phyloP scores from a whole-genome alignment of 805 yeast genomes.

The Zygotorulaspora sp. region DNA sequence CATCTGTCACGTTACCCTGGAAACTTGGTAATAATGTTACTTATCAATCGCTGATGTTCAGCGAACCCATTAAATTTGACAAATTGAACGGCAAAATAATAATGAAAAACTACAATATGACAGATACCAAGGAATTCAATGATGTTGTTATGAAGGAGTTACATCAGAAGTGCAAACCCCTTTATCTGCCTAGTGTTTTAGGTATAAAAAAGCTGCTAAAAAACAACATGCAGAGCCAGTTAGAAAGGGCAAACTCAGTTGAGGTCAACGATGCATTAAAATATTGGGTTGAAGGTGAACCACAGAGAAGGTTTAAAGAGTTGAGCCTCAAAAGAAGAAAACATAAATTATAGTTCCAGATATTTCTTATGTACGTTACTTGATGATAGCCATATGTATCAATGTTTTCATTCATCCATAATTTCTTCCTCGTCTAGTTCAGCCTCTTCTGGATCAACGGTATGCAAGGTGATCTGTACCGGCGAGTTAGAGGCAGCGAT shows the following conservation, averaged over 20 bases:
- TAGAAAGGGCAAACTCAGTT: conserved; percentile 50
- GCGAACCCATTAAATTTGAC: conserved; percentile 58
- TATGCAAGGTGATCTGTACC: conserved; percentile 35
- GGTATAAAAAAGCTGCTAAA: conserved; percentile 42
- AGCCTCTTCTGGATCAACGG: conserved; percentile 37
- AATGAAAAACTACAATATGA: conserved; percentile 49
- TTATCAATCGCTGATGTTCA: conserved; percentile 65
- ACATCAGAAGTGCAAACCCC: conserved; percentile 31
- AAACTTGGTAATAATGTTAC: conserved; percentile 72
- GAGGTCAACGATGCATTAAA: conserved; percentile 68
- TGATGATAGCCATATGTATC: no score
- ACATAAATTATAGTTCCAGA: conserved; percentile 47
- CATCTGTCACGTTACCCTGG: conserved; percentile 60
- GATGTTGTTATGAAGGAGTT: conserved; percentile 40
- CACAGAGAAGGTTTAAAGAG: conserved; percentile 60
- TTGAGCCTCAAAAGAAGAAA: conserved; percentile 50
- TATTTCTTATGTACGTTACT: neutral
- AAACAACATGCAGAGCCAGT: conserved; percentile 27
- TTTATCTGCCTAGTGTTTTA: conserved; percentile 41
- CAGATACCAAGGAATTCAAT: conserved; percentile 46
- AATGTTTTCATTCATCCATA: neutral
- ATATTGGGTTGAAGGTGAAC: conserved; percentile 68
- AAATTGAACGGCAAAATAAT: conserved; percentile 60
- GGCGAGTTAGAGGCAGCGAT: conserved; percentile 33
- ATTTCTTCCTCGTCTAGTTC: conserved; percentile 32